These are phyloP conservation scores for Penicillium rolfsii DNA, from an alignment of 2,329 filamentous ascomycete species.

Conservation along the genomic window DNA sequence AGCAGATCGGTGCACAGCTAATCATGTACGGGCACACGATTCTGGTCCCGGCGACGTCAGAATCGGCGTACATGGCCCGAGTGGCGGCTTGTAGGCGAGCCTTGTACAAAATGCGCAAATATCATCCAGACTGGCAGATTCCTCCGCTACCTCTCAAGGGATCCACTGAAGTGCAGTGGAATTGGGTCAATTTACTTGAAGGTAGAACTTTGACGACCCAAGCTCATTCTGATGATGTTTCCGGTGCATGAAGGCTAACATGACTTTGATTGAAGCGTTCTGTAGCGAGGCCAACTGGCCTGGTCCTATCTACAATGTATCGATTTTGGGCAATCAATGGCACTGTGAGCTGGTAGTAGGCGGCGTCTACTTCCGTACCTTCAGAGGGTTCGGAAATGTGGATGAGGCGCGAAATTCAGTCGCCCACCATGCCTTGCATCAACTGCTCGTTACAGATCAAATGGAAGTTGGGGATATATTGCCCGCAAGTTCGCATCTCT, in stretches of 20 bases:
- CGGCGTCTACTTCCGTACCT: conserved; percentile 23
- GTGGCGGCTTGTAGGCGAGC: conserved; percentile 34
- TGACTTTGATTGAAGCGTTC: conserved; percentile 24
- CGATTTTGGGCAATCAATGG: conserved; percentile 11
- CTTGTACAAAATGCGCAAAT: conserved; percentile 29
- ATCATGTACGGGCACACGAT: conserved; percentile 37
- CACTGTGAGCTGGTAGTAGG: conserved; percentile 34
- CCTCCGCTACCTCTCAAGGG: conserved; percentile 32
- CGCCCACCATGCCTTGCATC: conserved; percentile 35
- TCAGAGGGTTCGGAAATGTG: conserved; percentile 22
- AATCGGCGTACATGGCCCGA: conserved; percentile 26
- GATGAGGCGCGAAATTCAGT: conserved; percentile 33
- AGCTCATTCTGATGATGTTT: background rate
- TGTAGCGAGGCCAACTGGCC: conserved; percentile 16
- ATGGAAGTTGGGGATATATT: background rate
- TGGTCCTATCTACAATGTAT: background rate
- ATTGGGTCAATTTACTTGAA: conserved; percentile 35
- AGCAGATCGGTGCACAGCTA: conserved; percentile 28
- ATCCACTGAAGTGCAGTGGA: conserved; percentile 24
- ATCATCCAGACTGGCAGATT: conserved; percentile 33
- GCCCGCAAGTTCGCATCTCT: background rate
- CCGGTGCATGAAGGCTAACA: background rate
- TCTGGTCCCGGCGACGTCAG: conserved; percentile 13
- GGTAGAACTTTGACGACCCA: conserved; percentile 25
- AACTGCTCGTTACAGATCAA: conserved; percentile 22